These are phyloP conservation scores for Fusarium sp. DNA, from an alignment of 2,329 filamentous ascomycete genomes.

Conservation along the genomic window DNA sequence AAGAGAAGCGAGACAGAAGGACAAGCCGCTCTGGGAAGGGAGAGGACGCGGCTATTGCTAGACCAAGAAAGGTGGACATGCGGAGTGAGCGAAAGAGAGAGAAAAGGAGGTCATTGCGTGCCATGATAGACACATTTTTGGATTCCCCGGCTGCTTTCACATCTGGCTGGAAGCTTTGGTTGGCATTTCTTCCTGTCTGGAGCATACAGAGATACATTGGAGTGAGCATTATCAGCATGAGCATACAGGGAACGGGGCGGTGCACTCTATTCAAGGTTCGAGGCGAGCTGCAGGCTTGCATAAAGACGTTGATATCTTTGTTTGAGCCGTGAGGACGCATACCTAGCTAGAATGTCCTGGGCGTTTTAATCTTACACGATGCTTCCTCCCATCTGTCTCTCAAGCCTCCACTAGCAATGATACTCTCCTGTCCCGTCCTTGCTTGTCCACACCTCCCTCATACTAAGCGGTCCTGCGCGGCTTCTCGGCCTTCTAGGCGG, in stretches of 20 bases:
- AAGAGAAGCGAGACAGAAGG: slow-evolving; percentile 10
- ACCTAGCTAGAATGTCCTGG: slow-evolving; percentile 33
- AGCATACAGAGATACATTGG: slow-evolving; percentile 34
- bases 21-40: background rate
- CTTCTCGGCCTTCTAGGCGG: slow-evolving; percentile 48
- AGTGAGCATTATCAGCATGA: slow-evolving; percentile 34
- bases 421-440: slow-evolving; percentile 17
- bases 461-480: slow-evolving; percentile 38
- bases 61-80: slow-evolving; percentile 2
- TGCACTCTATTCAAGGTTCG: slow-evolving; percentile 16
- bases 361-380: slow-evolving; percentile 42
- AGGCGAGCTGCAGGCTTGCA: slow-evolving; percentile 16
- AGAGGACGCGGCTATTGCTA: slow-evolving; percentile 12
- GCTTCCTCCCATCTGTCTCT: slow-evolving; percentile 17
- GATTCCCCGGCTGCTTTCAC: slow-evolving; percentile 37
- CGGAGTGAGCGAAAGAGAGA: slow-evolving; percentile 22
- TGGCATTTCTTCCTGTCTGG: slow-evolving; percentile 37
- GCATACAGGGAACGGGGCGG: slow-evolving; percentile 19
- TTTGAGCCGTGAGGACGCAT: slow-evolving; percentile 25
- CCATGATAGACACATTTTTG: slow-evolving; percentile 41
- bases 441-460: slow-evolving; percentile 37
- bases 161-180: slow-evolving; percentile 37
- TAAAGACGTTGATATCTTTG: slow-evolving; percentile 32
- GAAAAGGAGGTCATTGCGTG: slow-evolving; percentile 16
- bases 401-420: slow-evolving; percentile 19